phyloP scores from a whole-genome alignment of 2,329 filamentous ascomycete species.

The Colletotrichum noveboracense region DNA sequence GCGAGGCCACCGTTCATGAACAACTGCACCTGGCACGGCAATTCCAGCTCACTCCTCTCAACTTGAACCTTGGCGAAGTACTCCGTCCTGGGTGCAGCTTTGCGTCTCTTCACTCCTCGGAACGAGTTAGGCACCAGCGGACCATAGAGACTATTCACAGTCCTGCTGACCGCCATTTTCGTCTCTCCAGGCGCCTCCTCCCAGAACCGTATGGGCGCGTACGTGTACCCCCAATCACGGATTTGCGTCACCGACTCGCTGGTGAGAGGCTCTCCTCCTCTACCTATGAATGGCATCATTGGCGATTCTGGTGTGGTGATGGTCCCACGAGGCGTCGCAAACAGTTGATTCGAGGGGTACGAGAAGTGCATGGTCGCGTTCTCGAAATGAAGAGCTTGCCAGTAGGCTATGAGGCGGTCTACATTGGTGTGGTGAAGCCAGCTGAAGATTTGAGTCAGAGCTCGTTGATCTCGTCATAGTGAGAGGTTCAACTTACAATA shows the following conservation, averaged over 20 bases:
- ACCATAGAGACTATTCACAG: slow-evolving; percentile 60
- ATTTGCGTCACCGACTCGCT: slow-evolving; percentile 37
- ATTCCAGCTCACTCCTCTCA: slow-evolving; percentile 38
- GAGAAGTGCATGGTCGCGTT: slow-evolving; percentile 37
- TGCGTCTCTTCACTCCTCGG: background rate
- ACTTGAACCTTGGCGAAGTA: slow-evolving; percentile 42
- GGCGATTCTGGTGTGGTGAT: slow-evolving; percentile 48
- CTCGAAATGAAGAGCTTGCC: slow-evolving; percentile 48
- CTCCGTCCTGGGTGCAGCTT: slow-evolving; percentile 23
- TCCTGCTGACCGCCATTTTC: slow-evolving; percentile 61
- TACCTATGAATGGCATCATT: slow-evolving; percentile 55
- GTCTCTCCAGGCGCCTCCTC: slow-evolving; percentile 63
- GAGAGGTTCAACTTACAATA: slow-evolving; percentile 42
- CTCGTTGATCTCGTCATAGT: background rate
- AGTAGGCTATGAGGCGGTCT: slow-evolving; percentile 68
- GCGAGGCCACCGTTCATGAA: slow-evolving; percentile 31
- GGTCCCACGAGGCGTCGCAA: slow-evolving; percentile 43
- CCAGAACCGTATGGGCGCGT: slow-evolving; percentile 47
- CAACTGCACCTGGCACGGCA: slow-evolving; percentile 42
- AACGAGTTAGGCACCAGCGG: slow-evolving; percentile 1
- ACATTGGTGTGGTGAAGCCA: slow-evolving; percentile 63
- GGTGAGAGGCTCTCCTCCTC: slow-evolving; percentile 46
- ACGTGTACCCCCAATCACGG: slow-evolving; percentile 44
- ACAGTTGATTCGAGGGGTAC: slow-evolving; percentile 42
- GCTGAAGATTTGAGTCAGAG: slow-evolving; percentile 28